Conservation (phyloP, 495 filamentous ascomycete genomes). For the Penicillium egyptiacum region DNA sequence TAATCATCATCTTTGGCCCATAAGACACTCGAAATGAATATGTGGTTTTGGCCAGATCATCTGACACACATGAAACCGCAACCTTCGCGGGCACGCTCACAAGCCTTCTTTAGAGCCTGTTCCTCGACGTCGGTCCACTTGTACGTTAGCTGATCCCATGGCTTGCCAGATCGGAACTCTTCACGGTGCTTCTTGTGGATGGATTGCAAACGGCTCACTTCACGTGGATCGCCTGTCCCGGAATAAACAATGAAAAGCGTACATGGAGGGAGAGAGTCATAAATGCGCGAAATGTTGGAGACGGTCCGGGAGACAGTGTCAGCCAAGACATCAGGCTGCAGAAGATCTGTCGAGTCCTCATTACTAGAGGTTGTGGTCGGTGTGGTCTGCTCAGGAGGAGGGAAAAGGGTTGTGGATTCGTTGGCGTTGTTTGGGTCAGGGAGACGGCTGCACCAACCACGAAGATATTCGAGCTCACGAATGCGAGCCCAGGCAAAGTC, state of each 20-base stretch:
- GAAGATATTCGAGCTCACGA: slow-evolving; percentile 75
- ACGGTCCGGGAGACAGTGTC: slow-evolving; percentile 50
- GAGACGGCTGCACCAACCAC: slow-evolving; percentile 77
- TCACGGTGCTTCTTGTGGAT: slow-evolving; percentile 71
- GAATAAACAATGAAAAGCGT: slow-evolving; percentile 87
- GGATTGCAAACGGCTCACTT: slow-evolving; percentile 68
- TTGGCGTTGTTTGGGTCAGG: slow-evolving; percentile 49
- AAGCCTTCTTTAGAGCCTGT: slow-evolving; percentile 71
- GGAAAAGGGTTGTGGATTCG: slow-evolving; percentile 47
- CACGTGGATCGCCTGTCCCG: slow-evolving; percentile 83
- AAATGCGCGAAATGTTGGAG: slow-evolving; percentile 63
- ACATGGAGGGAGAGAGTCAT: slow-evolving; percentile 74
- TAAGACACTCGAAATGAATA: neutral
- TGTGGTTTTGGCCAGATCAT: slow-evolving; percentile 22
- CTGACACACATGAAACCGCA: slow-evolving; percentile 83
- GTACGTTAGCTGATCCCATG: slow-evolving; percentile 84
- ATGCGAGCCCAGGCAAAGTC: slow-evolving; percentile 90
- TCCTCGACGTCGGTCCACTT: slow-evolving; percentile 91
- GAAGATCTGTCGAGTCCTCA: neutral
- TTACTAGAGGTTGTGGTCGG: slow-evolving; percentile 15
- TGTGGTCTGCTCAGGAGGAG: slow-evolving; percentile 28
- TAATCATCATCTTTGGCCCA: neutral
- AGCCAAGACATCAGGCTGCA: slow-evolving; percentile 33
- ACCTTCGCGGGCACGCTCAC: slow-evolving; percentile 67
- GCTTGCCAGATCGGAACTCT: slow-evolving; percentile 70